A percentile compares a stretch with the other conserved stretches of the same genome.
Evolutionary conservation across 2,329 filamentous ascomycete genomes (phyloP).

Genomic region (Epichloe glyceriae): DNA sequence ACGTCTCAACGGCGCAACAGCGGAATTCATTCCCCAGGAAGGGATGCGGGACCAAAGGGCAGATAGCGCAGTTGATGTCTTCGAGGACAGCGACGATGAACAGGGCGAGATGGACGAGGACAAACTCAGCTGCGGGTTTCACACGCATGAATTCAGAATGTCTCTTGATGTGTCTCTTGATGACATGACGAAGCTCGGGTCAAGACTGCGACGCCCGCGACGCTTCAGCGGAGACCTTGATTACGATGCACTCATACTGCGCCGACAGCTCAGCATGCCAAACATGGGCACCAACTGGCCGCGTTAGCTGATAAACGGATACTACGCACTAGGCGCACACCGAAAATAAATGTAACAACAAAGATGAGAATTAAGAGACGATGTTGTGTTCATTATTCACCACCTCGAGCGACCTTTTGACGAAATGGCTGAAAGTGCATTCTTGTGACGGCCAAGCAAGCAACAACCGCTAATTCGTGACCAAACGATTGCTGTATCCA

Average conservation of each 20-base stretch:
- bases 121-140: neutral
- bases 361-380: too few relatives aligned
- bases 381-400: too few relatives aligned
- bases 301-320: neutral
- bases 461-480: neutral
- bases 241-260: neutral
- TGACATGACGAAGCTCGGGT: neutral
- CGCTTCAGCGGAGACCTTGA: neutral
- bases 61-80: neutral
- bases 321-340: too few relatives aligned
- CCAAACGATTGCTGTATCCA: conserved; percentile 1
- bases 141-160: neutral
- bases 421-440: neutral
- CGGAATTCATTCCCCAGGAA: conserved; percentile 19
- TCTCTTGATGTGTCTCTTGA: neutral
- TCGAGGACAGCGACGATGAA: neutral
- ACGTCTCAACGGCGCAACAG: conserved; percentile 15
- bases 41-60: neutral
- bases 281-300: neutral
- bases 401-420: too few relatives aligned
- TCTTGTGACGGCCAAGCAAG: neutral
- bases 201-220: neutral
- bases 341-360: too few relatives aligned
- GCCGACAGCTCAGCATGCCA: conserved; percentile 1
- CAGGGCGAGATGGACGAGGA: neutral